Base-by-base conservation (phyloP, 2,329 filamentous ascomycete genomes). In the Microcyclosporella mali region DNA sequence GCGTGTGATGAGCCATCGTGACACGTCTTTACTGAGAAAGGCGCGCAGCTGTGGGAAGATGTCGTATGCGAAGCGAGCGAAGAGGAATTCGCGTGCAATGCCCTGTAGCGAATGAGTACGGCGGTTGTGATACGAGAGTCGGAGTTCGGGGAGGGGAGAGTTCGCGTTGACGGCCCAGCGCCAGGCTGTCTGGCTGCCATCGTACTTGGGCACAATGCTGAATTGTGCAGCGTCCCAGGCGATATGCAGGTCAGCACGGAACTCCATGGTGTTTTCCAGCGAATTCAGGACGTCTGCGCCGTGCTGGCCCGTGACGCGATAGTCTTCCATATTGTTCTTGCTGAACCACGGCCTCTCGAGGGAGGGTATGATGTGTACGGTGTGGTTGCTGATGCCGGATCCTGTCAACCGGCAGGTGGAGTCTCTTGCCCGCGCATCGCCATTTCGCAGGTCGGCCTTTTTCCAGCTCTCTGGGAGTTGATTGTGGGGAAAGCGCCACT, bases 11-110 rank as follows among this genome's bases (percentile, higher is more conserved):
- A 40, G 21, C 4, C 29, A 16, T 6, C 38, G 38, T 8, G 12
- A 8, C 19, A 40, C n/a, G 25, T 18, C 35, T 4, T 4, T 38
- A 14, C 46, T 37, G 16, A 47, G 43, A 27, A 50, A 50, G 53
- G 2, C 62, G 56, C 6, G 71, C 68, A 47, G 35, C 32, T 35
- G 37, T 3, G 47, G 43, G 27, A 50, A 50, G 33, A 50, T 27
- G 28, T 43, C 41, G 38, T 27, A 50, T 9, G 44, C 44, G 34
- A 45, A 47, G 29, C 47, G 44, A 21, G 40, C 37, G 33, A 43
- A 47, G 18, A 50, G 28, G 33, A 37, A 47, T 29, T 46, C 33
- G 17, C 28, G 31, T 14, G 40, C 40, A 27, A 53, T 44, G 28
- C 46, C 49, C 30, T 32, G 28, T n/a, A 58, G 51, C 15, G 49